Evolutionary conservation across 2,329 filamentous ascomycete genomes (phyloP).

Genomic region (Cordyceps farinosa): DNA sequence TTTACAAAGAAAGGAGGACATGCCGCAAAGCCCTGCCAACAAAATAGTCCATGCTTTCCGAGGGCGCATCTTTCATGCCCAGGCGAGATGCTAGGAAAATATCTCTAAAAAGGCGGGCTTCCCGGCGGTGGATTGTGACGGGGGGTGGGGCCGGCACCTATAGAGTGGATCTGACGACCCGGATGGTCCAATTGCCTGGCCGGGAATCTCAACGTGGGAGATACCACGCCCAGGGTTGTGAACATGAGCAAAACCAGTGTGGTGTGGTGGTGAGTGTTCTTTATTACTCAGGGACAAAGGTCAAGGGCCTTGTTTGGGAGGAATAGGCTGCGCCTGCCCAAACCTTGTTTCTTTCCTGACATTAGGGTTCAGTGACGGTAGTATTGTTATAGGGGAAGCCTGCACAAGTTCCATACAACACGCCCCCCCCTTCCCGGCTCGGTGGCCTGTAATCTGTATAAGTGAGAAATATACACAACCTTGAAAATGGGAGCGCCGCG

Average conservation of each 20-base stretch:
- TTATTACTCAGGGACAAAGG: not conserved
- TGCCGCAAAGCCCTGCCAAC: too few species aligned
- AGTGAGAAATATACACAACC: not conserved
- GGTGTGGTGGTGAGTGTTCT: not conserved
- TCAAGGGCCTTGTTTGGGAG: not conserved
- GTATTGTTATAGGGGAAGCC: not conserved
- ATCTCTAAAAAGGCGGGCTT: not conserved
- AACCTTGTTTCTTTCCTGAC: not conserved
- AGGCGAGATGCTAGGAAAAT: not conserved
- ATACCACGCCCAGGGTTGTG: not conserved
- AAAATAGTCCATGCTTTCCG: too few species aligned
- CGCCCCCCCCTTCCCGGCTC: not conserved
- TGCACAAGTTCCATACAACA: not conserved
- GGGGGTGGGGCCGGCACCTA: constrained; percentile 8
- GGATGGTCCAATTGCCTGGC: constrained; percentile 13
- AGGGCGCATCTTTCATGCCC: not conserved
- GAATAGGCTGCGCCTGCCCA: not conserved
- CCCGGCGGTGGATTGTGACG: not conserved
- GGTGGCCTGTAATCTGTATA: not conserved
- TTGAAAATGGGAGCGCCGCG: not conserved
- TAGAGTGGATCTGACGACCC: not conserved
- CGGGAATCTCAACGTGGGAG: constrained; percentile 12
- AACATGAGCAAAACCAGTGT: not conserved
- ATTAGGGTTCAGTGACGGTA: not conserved
- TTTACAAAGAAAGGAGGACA: not conserved